Evolutionary conservation across 1,284 basidiomycete genomes (phyloP), one percentile per base, ranked within the genome.

Genomic region (Meira nashicola): DNA sequence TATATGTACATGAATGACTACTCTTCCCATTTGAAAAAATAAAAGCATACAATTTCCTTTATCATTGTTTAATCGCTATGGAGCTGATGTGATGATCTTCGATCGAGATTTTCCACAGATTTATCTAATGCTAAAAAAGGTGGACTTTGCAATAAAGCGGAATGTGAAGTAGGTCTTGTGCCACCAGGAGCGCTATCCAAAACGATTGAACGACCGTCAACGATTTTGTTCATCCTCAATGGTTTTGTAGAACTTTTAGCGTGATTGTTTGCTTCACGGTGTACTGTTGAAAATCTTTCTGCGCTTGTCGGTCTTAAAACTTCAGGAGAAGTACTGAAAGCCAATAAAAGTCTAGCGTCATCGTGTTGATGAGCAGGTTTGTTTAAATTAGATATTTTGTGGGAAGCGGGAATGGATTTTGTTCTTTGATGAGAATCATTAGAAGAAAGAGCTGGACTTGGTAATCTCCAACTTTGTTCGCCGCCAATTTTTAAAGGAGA

Each of bases 281-380:
- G 28, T 4, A 33, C 28, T 8, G 28, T 33, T 33, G 28, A 33
- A 33, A 33, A 8, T 33, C 28, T 33, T 33, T 33, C 23, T 2
- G 55, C 15, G 10, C 53, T 47, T 17, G 65, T 44, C 2, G 67
- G 65, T 10, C 67, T 58, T 2, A 69, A 38, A 12, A 69, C 65
- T 55, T 71, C 68, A 2, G 68, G 68, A 10, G 63, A 65, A 21
- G 68, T 68, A 33, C 60, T 63, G 21, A 71, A 66, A 52, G 64
- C 61, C 47, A 71, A 59, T 15, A 71, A 40, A 5, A 71, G 59
- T 12, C 47, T 58, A 0, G 67, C 68, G 1, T 58, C 50, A 37
- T 28, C 7, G 10, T 57, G 64, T 41, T 58, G 60, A 40, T 14
- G 48, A 44, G 39, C 28, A 8, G 28, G 28, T 33, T 33, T 33